A percentile compares a stretch with the other conserved stretches of the same genome.
phyloP scores from a whole-genome alignment of 495 filamentous ascomycete species.

The Aspergillus leporis region DNA sequence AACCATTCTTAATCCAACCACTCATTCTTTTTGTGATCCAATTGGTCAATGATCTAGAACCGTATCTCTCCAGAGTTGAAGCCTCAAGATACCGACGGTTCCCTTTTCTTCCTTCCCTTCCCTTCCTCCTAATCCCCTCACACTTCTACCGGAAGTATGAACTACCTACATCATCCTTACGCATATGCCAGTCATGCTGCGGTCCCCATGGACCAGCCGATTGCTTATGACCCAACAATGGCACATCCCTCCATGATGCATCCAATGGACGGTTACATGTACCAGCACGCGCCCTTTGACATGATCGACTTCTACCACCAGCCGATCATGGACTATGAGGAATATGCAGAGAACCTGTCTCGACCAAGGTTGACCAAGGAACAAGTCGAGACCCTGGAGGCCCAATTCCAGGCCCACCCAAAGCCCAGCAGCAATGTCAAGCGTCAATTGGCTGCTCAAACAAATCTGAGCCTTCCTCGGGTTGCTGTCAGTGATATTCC shows the following conservation, averaged over 20 bases:
- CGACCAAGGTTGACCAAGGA: slow-evolving; percentile 76
- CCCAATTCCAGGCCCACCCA: slow-evolving; percentile 71
- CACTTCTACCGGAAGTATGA: slow-evolving; percentile 32
- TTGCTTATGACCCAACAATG: slow-evolving; percentile 44
- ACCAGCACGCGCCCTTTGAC: slow-evolving; percentile 45
- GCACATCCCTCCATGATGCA: slow-evolving; percentile 45
- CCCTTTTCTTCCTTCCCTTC: neutral
- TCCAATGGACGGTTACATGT: slow-evolving; percentile 46
- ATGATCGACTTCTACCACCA: slow-evolving; percentile 51
- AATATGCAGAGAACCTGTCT: slow-evolving; percentile 52
- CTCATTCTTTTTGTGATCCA: slow-evolving; percentile 15
- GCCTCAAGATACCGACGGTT: neutral
- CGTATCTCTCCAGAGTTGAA: slow-evolving; percentile 1
- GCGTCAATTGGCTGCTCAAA: slow-evolving; percentile 68
- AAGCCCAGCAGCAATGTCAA: slow-evolving; percentile 79
- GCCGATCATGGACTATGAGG: slow-evolving; percentile 52
- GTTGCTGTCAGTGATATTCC: slow-evolving; percentile 64
- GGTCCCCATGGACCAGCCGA: slow-evolving; percentile 41
- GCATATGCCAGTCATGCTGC: slow-evolving; percentile 38
- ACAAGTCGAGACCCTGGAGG: slow-evolving; percentile 75
- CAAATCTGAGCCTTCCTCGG: slow-evolving; percentile 70
- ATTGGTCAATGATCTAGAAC: slow-evolving; percentile 15
- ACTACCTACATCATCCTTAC: slow-evolving; percentile 48
- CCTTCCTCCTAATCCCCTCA: slow-evolving; percentile 1
- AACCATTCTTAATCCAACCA: slow-evolving; percentile 12